Conservation (phyloP, 305 asterid species). For the Salvia sclarea region DNA sequence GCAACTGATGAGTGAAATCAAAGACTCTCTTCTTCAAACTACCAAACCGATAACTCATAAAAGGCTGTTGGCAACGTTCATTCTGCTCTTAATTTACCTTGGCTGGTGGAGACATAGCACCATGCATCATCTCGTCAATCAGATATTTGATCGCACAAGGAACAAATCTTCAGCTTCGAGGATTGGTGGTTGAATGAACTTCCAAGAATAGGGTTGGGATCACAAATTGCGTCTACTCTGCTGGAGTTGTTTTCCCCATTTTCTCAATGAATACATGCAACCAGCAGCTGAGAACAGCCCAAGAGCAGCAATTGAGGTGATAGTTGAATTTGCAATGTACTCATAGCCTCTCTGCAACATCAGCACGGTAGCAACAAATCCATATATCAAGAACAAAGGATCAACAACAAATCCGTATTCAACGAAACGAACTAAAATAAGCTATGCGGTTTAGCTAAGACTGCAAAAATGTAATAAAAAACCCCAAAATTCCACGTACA, state of each 20-base stretch:
- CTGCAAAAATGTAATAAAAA: background rate
- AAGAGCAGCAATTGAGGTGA: constrained; percentile 49
- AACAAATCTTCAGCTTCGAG: background rate
- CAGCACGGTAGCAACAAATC: constrained; percentile 14
- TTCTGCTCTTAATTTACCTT: background rate
- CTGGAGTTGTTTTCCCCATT: constrained; percentile 69
- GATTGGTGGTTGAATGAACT: constrained; percentile 11
- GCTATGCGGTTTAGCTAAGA: background rate
- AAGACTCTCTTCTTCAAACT: background rate
- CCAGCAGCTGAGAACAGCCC: constrained; percentile 74
- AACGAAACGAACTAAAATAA: background rate
- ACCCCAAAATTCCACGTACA: background rate
- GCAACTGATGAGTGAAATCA: background rate
- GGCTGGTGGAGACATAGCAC: background rate
- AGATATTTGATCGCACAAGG: background rate
- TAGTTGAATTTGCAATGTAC: constrained; percentile 60
- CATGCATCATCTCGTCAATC: constrained; percentile 12
- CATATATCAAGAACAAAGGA: background rate
- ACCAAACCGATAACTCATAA: background rate
- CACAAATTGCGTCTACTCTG: constrained; percentile 61
- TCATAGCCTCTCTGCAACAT: constrained; percentile 62
- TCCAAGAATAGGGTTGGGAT: constrained; percentile 12
- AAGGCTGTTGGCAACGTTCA: background rate
- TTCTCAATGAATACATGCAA: constrained; percentile 65
- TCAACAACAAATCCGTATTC: too few species aligned